Evolutionary conservation across 2,329 filamentous ascomycete species (phyloP).

Genomic region (Monosporascus sp.): DNA sequence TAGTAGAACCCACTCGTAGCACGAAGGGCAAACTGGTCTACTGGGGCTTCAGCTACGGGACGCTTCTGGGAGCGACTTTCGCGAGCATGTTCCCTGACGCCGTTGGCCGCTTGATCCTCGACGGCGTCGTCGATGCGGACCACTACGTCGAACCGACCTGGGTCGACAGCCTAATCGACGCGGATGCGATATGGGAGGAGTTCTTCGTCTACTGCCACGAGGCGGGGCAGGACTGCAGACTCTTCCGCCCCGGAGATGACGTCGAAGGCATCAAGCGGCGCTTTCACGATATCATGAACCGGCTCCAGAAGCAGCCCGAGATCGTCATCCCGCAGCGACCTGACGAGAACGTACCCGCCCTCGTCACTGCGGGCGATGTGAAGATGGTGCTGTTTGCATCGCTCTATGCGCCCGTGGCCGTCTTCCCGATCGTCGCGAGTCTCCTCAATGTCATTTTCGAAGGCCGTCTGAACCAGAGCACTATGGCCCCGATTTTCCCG

Average conservation of each 20-base stretch:
- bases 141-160: conserved; percentile 39
- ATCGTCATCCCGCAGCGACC: conserved; percentile 21
- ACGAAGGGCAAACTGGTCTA: conserved; percentile 30
- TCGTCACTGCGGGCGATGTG: conserved; percentile 34
- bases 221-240: conserved; percentile 33
- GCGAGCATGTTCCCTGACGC: conserved; percentile 38
- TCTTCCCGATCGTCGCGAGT: conserved; percentile 29
- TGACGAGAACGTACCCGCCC: conserved; percentile 24
- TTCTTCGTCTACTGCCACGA: conserved; percentile 46
- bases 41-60: conserved; percentile 38
- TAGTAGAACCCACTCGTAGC: conserved; percentile 7
- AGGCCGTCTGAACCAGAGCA: conserved; percentile 11
- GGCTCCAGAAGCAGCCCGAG: conserved; percentile 30
- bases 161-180: conserved; percentile 36
- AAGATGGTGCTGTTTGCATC: conserved; percentile 30
- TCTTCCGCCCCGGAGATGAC: conserved; percentile 33
- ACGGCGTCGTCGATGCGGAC: conserved; percentile 31
- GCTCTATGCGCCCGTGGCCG: conserved; percentile 28
- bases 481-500: conserved; percentile 3
- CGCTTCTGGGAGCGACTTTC: conserved; percentile 33
- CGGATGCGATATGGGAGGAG: conserved; percentile 39
- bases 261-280: conserved; percentile 24
- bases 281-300: conserved; percentile 26
- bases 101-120: conserved; percentile 36
- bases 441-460: conserved; percentile 26